A percentile compares a stretch with the other conserved stretches of the same genome.
These are phyloP conservation scores for Zalaria obscura DNA, from an alignment of 2,329 filamentous ascomycete genomes.

Conservation along the genomic window DNA sequence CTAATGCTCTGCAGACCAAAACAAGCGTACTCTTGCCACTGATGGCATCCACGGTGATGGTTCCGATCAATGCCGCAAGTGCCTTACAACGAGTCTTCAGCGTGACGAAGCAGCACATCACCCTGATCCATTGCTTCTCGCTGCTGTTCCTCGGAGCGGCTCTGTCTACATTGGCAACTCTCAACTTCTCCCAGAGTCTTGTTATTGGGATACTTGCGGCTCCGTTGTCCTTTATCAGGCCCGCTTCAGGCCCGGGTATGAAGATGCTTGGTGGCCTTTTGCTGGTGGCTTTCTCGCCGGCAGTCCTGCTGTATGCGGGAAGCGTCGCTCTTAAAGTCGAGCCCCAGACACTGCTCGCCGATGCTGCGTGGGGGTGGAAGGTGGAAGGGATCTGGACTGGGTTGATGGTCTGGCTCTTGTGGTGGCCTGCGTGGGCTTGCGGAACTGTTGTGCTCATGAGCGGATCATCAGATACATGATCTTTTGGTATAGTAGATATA, in stretches of 20 bases:
- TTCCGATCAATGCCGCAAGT: slow-evolving; percentile 18
- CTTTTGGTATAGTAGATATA: too few relatives aligned
- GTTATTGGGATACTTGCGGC: slow-evolving; percentile 65
- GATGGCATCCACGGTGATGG: slow-evolving; percentile 3
- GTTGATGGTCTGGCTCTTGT: slow-evolving; percentile 7
- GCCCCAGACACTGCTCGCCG: slow-evolving; percentile 4
- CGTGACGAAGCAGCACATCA: slow-evolving; percentile 54
- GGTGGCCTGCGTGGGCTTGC: slow-evolving; percentile 9
- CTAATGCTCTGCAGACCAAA: slow-evolving; percentile 2
- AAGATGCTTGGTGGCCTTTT: slow-evolving; percentile 2
- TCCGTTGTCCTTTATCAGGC: slow-evolving; percentile 61
- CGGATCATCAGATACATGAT: background rate
- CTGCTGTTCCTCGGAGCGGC: slow-evolving; percentile 86
- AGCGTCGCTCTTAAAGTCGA: slow-evolving; percentile 3
- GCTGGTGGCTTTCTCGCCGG: slow-evolving; percentile 5
- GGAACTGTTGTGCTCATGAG: slow-evolving; percentile 6
- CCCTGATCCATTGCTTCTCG: slow-evolving; percentile 77
- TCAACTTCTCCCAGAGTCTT: slow-evolving; percentile 89
- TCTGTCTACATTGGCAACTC: slow-evolving; percentile 78
- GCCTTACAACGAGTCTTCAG: slow-evolving; percentile 21
- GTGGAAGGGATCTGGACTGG: slow-evolving; percentile 8
- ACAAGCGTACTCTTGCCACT: slow-evolving; percentile 3
- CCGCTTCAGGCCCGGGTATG: slow-evolving; percentile 4
- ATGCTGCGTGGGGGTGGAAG: slow-evolving; percentile 8
- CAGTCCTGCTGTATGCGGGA: slow-evolving; percentile 4